Percentiles rank a stretch among this genome's conserved stretches.
phyloP scores from a whole-genome alignment of 768 basidiomycete species.

The Myochromella boudieri region DNA sequence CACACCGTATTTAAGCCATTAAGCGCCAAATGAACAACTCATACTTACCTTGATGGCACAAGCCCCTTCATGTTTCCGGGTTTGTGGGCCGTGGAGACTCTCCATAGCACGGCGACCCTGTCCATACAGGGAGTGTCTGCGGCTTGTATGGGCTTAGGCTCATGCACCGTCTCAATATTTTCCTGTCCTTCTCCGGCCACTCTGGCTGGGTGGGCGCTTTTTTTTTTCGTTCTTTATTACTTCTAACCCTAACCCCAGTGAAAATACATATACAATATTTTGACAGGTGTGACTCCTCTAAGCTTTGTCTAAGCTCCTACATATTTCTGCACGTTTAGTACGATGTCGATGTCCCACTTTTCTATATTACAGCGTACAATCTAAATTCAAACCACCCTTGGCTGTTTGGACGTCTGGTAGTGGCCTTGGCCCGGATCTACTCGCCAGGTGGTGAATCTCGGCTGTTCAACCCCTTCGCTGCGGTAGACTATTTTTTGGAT shows the following conservation, averaged over 20 bases:
- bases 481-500: too few species aligned
- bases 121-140: slow-evolving; percentile 56
- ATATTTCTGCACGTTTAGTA: too few species aligned
- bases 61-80: slow-evolving; percentile 54
- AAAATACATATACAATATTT: background rate
- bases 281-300: too few species aligned
- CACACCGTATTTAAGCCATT: background rate
- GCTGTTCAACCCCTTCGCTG: too few species aligned
- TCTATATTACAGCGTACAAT: too few species aligned
- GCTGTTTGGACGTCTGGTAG: too few species aligned
- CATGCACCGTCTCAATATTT: slow-evolving; percentile 70
- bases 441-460: too few species aligned
- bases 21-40: slow-evolving; percentile 21
- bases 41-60: slow-evolving; percentile 72
- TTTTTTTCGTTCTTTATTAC: slow-evolving; percentile 28
- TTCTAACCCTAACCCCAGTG: slow-evolving; percentile 54
- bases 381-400: too few species aligned
- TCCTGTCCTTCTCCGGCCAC: slow-evolving; percentile 56
- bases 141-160: slow-evolving; percentile 62
- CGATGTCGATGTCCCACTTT: too few species aligned
- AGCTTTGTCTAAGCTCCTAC: too few species aligned
- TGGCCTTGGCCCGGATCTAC: too few species aligned
- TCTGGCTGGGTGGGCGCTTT: slow-evolving; percentile 43
- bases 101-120: slow-evolving; percentile 76
- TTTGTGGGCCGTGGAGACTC: slow-evolving; percentile 55